Evolutionary conservation across 257 asterid species (phyloP).

Genomic region (Sherardia arvensis): DNA sequence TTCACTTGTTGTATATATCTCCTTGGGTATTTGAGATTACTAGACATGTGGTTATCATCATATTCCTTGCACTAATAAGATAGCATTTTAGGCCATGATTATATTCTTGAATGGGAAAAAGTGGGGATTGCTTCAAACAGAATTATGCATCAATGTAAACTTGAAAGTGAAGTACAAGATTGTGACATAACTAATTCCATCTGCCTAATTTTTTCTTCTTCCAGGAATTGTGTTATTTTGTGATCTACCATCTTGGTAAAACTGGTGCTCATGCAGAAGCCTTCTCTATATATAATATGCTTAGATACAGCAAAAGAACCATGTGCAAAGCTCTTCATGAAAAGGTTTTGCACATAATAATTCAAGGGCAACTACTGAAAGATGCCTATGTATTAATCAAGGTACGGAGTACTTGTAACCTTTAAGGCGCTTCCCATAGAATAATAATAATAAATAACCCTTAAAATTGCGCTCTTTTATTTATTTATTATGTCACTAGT

Average conservation of each 20-base stretch:
- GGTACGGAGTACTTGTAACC: conserved; percentile 27
- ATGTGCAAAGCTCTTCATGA: conserved; percentile 66
- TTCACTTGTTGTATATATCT: not conserved
- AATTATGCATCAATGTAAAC: not conserved
- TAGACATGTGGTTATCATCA: too few species aligned
- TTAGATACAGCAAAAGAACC: conserved; percentile 68
- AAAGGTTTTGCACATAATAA: conserved; percentile 55
- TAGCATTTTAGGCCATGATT: not conserved
- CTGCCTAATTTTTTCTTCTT: conserved; percentile 11
- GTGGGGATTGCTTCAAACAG: not conserved
- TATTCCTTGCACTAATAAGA: not conserved
- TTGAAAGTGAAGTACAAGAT: not conserved
- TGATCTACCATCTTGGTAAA: conserved; percentile 74
- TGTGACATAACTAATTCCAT: not conserved
- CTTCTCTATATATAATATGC: conserved; percentile 67
- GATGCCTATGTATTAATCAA: conserved; percentile 88
- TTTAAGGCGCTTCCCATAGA: conserved; percentile 12
- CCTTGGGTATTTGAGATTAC: too few species aligned
- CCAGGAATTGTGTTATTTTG: conserved; percentile 52
- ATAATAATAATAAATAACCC: too few species aligned
- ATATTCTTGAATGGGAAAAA: not conserved
- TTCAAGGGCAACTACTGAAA: conserved; percentile 78
- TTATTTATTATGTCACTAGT: not conserved
- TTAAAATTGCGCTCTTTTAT: too few species aligned
- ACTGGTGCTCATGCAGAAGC: conserved; percentile 77